These are phyloP conservation scores for Bruguiera gymnorhiza DNA, from an alignment of 345 rosid genomes.

Conservation along the genomic window DNA sequence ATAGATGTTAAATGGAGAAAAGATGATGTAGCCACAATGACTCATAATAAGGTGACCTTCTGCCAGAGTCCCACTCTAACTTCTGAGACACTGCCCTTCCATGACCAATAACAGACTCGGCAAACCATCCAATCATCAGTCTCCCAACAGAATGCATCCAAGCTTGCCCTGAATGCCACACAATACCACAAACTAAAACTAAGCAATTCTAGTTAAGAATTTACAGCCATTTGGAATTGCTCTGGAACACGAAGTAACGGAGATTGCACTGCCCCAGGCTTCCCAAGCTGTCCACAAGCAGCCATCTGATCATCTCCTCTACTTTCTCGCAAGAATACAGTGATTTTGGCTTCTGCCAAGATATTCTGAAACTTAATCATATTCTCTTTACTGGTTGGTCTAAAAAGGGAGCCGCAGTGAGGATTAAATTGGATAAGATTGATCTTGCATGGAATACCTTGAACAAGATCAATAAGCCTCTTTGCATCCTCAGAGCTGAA, in stretches of 20 bases:
- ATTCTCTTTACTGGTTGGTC: constrained; percentile 63
- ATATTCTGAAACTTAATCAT: constrained; percentile 76
- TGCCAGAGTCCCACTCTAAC: too few species aligned
- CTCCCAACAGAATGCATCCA: too few species aligned
- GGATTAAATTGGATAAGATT: constrained; percentile 90
- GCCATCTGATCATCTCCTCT: constrained; percentile 98
- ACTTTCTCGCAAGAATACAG: constrained; percentile 62
- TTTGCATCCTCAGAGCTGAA: constrained; percentile 84
- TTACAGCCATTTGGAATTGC: constrained; percentile 58
- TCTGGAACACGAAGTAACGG: constrained; percentile 77
- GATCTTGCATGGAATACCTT: constrained; percentile 93
- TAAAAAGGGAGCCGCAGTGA: constrained; percentile 72
- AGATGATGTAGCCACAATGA: too few species aligned
- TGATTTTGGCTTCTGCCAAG: constrained; percentile 64
- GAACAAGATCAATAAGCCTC: constrained; percentile 73
- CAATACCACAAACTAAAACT: background rate
- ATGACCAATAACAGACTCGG: too few species aligned
- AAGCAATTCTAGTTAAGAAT: constrained; percentile 10
- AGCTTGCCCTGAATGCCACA: too few species aligned
- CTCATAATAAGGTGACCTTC: too few species aligned
- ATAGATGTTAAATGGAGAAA: too few species aligned
- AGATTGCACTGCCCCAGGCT: constrained; percentile 56
- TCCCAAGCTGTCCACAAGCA: constrained; percentile 96
- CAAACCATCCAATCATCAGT: too few species aligned
- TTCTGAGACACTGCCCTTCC: too few species aligned